Percentiles rank a stretch among this genome's conserved stretches.
Evolutionary conservation across 371 early-diverging fungal species (phyloP).

Genomic region (Rhizopus arrhizus): DNA sequence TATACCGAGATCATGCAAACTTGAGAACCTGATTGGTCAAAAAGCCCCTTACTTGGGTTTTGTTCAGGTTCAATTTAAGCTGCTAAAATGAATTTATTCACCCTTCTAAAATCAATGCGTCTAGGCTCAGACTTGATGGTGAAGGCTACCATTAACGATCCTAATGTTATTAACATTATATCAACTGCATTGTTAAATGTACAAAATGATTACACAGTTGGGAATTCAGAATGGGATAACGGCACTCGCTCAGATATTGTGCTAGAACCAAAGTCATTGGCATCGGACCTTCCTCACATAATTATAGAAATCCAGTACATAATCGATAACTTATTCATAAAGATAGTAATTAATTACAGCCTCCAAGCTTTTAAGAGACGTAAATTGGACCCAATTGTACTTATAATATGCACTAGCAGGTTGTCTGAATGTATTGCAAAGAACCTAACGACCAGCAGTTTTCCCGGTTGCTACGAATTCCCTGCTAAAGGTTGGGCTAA

Average conservation of each 20-base stretch:
- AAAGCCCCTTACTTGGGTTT: background rate
- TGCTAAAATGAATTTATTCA: conserved; percentile 1
- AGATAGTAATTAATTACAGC: conserved; percentile 21
- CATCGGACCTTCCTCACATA: conserved; percentile 15
- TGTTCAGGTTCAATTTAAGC: background rate
- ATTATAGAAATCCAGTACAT: conserved; percentile 25
- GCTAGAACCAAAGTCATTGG: conserved; percentile 20
- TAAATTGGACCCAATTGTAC: conserved; percentile 20
- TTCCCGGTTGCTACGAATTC: conserved; percentile 22
- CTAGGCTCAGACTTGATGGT: conserved; percentile 3
- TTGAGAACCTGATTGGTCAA: background rate
- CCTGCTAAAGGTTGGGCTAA: conserved; percentile 24
- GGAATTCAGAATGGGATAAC: conserved; percentile 22
- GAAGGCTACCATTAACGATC: conserved; percentile 17
- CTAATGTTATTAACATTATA: conserved; percentile 22
- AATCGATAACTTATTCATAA: conserved; percentile 14
- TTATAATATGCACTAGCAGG: conserved; percentile 13
- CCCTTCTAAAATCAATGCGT: background rate
- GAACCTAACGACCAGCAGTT: conserved; percentile 15
- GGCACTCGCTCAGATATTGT: conserved; percentile 24
- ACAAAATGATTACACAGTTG: conserved; percentile 23
- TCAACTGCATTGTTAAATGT: conserved; percentile 22
- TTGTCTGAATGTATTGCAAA: conserved; percentile 24
- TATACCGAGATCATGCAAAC: background rate
- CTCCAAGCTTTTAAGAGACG: conserved; percentile 21